Percentiles rank a stretch among this genome's conserved stretches.
Conservation (phyloP, 768 basidiomycete species). For the Baorangia bicolor region DNA sequence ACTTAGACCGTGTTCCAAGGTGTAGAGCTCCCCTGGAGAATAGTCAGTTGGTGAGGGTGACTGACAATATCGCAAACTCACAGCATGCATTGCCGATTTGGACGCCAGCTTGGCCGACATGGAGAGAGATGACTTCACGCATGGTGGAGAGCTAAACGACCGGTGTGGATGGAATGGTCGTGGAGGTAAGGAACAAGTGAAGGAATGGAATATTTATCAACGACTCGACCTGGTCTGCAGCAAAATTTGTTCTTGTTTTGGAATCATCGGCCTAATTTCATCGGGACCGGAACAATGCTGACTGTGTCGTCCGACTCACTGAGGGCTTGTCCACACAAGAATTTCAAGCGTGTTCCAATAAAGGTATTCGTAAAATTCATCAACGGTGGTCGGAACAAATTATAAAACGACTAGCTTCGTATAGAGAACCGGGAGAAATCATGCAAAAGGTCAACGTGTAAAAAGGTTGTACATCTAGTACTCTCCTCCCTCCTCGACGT, state of each 20-base stretch:
- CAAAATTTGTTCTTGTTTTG: conserved; percentile 30
- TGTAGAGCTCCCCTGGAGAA: conserved; percentile 89
- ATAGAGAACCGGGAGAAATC: too few relatives aligned
- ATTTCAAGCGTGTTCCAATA: conserved; percentile 19
- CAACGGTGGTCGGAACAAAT: conserved; percentile 25
- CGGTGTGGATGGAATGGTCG: conserved; percentile 5
- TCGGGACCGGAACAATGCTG: not conserved
- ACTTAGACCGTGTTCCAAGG: conserved; percentile 94
- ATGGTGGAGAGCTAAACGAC: conserved; percentile 38
- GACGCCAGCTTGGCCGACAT: conserved; percentile 96
- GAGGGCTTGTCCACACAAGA: not conserved
- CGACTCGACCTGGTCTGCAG: too few relatives aligned
- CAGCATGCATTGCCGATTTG: conserved; percentile 97
- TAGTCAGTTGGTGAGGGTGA: conserved; percentile 10
- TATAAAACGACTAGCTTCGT: conserved; percentile 33
- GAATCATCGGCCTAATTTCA: conserved; percentile 11
- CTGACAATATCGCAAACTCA: conserved; percentile 40
- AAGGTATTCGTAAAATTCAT: conserved; percentile 38
- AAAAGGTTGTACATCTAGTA: too few relatives aligned
- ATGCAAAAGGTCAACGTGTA: too few relatives aligned
- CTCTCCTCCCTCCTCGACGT: too few relatives aligned
- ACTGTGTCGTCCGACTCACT: too few relatives aligned
- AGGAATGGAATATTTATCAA: not conserved
- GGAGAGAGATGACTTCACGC: conserved; percentile 95
- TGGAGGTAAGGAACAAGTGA: conserved; percentile 16